Percentiles rank a stretch among this genome's conserved stretches.
Conservation (phyloP, 1,284 basidiomycete genomes). For the Gastroboletus turbinatus region DNA sequence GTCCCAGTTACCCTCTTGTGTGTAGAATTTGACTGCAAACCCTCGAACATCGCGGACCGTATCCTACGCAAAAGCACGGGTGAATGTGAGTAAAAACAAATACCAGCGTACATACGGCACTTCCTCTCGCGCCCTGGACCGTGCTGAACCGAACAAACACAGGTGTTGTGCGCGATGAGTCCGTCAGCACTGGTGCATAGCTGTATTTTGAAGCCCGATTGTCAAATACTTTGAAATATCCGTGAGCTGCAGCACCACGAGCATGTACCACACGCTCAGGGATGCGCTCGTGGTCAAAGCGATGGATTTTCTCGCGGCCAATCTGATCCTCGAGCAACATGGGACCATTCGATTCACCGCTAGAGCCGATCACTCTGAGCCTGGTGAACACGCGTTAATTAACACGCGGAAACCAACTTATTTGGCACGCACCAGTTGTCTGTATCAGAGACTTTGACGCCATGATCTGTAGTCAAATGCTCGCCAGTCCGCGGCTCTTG, state of each 20-base stretch:
- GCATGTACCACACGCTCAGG: conserved; percentile 80
- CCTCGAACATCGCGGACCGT: conserved; percentile 84
- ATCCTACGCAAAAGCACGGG: conserved; percentile 42
- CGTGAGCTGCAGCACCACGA: conserved; percentile 79
- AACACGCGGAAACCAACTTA: conserved; percentile 4
- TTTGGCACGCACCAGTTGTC: conserved; percentile 56
- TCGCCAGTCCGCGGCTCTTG: conserved; percentile 39
- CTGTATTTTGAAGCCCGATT: conserved; percentile 63
- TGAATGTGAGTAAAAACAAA: not conserved
- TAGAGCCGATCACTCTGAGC: conserved; percentile 47
- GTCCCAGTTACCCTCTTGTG: conserved; percentile 80
- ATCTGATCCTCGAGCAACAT: conserved; percentile 67
- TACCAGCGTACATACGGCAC: conserved; percentile 45
- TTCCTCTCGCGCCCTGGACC: conserved; percentile 74
- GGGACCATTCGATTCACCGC: conserved; percentile 48
- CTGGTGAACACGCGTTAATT: conserved; percentile 33
- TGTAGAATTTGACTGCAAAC: conserved; percentile 82
- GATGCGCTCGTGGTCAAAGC: conserved; percentile 84
- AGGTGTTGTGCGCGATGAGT: conserved; percentile 68
- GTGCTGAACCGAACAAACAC: conserved; percentile 82
- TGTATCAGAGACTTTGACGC: conserved; percentile 57
- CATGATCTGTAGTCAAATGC: conserved; percentile 61
- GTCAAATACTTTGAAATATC: conserved; percentile 75
- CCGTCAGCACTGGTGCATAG: conserved; percentile 67
- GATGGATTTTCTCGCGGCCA: conserved; percentile 68